A percentile compares a stretch with the other conserved stretches of the same genome.
These are phyloP conservation scores for Colletotrichum salicis DNA, from an alignment of 2,329 filamentous ascomycete genomes.

Conservation along the genomic window DNA sequence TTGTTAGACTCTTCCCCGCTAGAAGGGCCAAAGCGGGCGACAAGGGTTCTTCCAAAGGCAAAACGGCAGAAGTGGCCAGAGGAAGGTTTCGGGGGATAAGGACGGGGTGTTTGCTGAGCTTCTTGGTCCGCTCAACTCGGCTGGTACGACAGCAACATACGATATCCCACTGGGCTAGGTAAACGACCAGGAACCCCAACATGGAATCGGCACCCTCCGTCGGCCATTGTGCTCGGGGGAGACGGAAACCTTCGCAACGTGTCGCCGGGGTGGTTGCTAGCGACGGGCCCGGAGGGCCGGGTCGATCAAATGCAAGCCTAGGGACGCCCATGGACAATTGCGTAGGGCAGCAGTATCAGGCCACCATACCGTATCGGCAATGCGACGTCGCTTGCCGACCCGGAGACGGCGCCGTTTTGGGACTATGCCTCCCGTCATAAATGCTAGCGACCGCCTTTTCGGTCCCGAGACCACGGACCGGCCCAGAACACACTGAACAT, in stretches of 20 bases:
- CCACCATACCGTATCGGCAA: constrained; percentile 26
- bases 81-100: not conserved
- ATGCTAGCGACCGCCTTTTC: constrained; percentile 4
- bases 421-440: not conserved
- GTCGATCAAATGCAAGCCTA: constrained; percentile 26
- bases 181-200: not conserved
- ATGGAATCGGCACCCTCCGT: not conserved
- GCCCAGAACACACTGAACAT: not conserved
- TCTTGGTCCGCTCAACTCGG: not conserved
- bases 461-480: constrained; percentile 29
- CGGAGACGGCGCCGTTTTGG: constrained; percentile 26
- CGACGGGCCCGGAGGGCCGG: constrained; percentile 21
- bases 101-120: not conserved
- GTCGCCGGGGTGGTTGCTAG: constrained; percentile 1
- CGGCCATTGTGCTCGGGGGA: constrained; percentile 11
- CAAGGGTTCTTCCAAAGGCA: constrained; percentile 14
- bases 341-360: constrained; percentile 12
- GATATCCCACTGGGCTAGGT: constrained; percentile 1
- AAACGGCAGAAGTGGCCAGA: constrained; percentile 10
- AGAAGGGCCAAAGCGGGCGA: constrained; percentile 21
- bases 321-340: constrained; percentile 26
- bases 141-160: constrained; percentile 19
- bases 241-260: constrained; percentile 12
- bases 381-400: constrained; percentile 7
- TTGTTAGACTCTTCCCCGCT: constrained; percentile 1